These are phyloP conservation scores for Sisymbrium altissimum DNA, from an alignment of 345 rosid genomes.

Conservation along the genomic window DNA sequence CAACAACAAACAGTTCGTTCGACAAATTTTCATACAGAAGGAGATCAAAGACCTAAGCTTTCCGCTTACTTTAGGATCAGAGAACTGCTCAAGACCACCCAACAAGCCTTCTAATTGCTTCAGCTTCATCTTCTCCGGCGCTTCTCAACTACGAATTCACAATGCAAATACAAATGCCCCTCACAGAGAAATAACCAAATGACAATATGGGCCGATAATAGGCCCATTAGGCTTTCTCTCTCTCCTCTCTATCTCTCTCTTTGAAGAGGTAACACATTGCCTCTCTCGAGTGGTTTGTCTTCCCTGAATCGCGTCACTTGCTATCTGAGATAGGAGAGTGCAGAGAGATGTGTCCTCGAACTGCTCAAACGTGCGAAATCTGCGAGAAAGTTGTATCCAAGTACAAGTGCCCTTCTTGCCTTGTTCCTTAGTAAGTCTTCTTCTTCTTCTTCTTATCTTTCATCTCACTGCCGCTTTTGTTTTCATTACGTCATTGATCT, in stretches of 20 bases:
- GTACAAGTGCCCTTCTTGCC: conserved; percentile 83
- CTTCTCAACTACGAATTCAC: not conserved
- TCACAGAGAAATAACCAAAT: not conserved
- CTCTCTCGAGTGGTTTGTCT: not conserved
- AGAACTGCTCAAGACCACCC: conserved; percentile 73
- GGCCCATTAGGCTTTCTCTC: conserved; percentile 25
- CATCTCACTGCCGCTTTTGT: not conserved
- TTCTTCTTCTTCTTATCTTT: too few species aligned
- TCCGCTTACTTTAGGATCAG: conserved; percentile 58
- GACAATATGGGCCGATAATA: not conserved
- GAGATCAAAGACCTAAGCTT: not conserved
- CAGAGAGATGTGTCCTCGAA: conserved; percentile 29
- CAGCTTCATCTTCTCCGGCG: conserved; percentile 63
- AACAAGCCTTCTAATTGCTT: conserved; percentile 82
- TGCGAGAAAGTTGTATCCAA: conserved; percentile 60
- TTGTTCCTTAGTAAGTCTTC: conserved; percentile 60
- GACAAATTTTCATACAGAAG: not conserved
- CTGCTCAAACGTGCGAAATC: conserved; percentile 45
- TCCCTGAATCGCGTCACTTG: not conserved
- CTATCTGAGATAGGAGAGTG: not conserved
- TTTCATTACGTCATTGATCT: not conserved
- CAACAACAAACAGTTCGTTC: not conserved
- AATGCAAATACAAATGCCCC: not conserved
- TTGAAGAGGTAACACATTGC: not conserved
- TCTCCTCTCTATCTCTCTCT: not conserved